Conservation (phyloP, 345 rosid genomes). For the Gossypium stocksii region DNA sequence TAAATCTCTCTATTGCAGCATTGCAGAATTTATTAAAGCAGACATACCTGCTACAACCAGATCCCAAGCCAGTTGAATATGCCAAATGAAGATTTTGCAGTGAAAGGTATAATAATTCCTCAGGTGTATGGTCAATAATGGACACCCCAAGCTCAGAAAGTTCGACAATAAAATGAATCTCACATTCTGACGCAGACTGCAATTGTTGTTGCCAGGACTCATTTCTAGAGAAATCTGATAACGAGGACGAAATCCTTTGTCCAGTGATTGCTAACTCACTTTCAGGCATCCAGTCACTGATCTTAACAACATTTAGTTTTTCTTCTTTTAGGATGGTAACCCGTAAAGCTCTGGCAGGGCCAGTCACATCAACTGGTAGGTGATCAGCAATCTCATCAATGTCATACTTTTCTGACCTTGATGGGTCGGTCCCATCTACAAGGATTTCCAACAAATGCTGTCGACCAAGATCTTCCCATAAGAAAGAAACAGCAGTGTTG, state of each 20-base stretch:
- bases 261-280: slow-evolving; percentile 43
- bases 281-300: slow-evolving; percentile 97
- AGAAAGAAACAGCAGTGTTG: slow-evolving; percentile 82
- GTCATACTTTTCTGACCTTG: slow-evolving; percentile 50
- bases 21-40: slow-evolving; percentile 13
- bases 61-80: slow-evolving; percentile 89
- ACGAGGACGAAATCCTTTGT: slow-evolving; percentile 32
- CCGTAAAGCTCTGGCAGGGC: slow-evolving; percentile 68
- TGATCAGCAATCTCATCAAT: slow-evolving; percentile 86
- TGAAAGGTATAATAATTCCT: slow-evolving; percentile 85
- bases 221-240: slow-evolving; percentile 42
- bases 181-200: slow-evolving; percentile 42
- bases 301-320: slow-evolving; percentile 64
- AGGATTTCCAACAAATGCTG: slow-evolving; percentile 63
- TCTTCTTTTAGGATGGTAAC: slow-evolving; percentile 79
- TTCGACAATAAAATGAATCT: slow-evolving; percentile 86
- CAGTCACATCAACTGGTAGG: slow-evolving; percentile 48
- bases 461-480: slow-evolving; percentile 95
- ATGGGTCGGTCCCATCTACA: slow-evolving; percentile 64
- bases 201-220: slow-evolving; percentile 45
- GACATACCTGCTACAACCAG: slow-evolving; percentile 79
- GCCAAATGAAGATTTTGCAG: slow-evolving; percentile 76
- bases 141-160: slow-evolving; percentile 93
- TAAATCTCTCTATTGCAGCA: background rate
- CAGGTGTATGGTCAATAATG: slow-evolving; percentile 88